Evolutionary conservation across 2,329 filamentous ascomycete genomes (phyloP).

Genomic region (Aureobasidium melanogenum): DNA sequence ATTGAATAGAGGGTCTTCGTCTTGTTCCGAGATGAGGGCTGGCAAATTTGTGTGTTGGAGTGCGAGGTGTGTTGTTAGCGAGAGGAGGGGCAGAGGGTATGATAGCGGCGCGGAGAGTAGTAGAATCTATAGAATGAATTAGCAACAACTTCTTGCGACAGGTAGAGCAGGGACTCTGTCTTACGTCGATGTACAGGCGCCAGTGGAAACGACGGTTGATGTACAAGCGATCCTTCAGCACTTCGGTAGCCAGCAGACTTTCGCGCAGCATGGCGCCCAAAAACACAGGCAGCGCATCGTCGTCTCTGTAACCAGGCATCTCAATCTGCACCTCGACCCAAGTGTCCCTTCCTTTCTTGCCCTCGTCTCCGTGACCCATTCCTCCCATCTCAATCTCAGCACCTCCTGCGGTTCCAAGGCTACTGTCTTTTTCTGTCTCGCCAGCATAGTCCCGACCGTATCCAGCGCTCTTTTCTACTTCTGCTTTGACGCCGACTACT

Average conservation of each 20-base stretch:
- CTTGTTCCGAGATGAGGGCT: slow-evolving; percentile 73
- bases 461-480: slow-evolving; percentile 65
- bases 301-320: slow-evolving; percentile 82
- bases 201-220: slow-evolving; percentile 94
- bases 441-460: slow-evolving; percentile 20
- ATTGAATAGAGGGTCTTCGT: slow-evolving; percentile 95
- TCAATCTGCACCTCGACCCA: slow-evolving; percentile 92
- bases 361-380: slow-evolving; percentile 22
- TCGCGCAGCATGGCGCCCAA: slow-evolving; percentile 82
- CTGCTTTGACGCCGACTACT: slow-evolving; percentile 89
- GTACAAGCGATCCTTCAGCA: slow-evolving; percentile 59
- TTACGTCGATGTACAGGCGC: slow-evolving; percentile 88
- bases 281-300: slow-evolving; percentile 83
- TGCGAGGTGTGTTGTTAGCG: slow-evolving; percentile 85
- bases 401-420: slow-evolving; percentile 20
- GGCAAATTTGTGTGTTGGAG: slow-evolving; percentile 81
- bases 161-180: slow-evolving; percentile 27
- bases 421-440: slow-evolving; percentile 13
- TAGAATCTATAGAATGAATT: slow-evolving; percentile 54
- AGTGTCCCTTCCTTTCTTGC: slow-evolving; percentile 31
- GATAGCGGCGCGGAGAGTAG: slow-evolving; percentile 88
- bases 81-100: slow-evolving; percentile 86
- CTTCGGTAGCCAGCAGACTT: slow-evolving; percentile 66
- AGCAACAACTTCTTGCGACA: neutral
- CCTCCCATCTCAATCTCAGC: slow-evolving; percentile 35